These are phyloP conservation scores for Colletotrichum liaoningense DNA, from an alignment of 2,329 filamentous ascomycete genomes.

Conservation along the genomic window DNA sequence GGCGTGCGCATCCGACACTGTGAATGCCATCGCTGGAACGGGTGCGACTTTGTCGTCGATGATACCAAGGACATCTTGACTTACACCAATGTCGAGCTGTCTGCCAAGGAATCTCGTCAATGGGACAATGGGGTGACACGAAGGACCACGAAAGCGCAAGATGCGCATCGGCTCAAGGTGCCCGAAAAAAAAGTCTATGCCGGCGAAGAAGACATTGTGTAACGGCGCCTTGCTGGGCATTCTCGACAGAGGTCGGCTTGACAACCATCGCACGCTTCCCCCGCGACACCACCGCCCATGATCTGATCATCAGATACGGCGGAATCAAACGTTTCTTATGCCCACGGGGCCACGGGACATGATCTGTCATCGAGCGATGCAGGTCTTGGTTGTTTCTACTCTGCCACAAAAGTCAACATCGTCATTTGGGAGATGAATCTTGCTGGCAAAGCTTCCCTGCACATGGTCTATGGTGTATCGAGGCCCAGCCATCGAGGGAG, in stretches of 20 bases:
- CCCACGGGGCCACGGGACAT: neutral
- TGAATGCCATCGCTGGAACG: neutral
- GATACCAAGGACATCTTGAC: neutral
- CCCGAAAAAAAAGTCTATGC: neutral
- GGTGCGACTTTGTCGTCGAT: neutral
- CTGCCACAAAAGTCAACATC: neutral
- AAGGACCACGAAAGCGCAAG: neutral
- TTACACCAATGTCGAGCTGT: neutral
- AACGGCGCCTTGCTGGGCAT: neutral
- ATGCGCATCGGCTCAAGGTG: too few relatives aligned
- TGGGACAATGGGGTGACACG: neutral
- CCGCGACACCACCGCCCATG: neutral
- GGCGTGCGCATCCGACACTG: neutral
- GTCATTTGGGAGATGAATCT: neutral
- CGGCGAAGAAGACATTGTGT: neutral
- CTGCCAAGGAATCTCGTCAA: neutral
- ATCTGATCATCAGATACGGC: neutral
- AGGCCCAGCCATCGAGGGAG: constrained; percentile 26
- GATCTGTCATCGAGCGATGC: neutral
- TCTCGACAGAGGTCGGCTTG: constrained; percentile 3
- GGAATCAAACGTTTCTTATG: neutral
- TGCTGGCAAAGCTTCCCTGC: neutral
- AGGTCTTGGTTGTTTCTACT: neutral
- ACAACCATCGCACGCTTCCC: neutral
- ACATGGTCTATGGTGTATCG: neutral